These are phyloP conservation scores for Claviceps sp. DNA, from an alignment of 2,329 filamentous ascomycete species.

Conservation along the genomic window DNA sequence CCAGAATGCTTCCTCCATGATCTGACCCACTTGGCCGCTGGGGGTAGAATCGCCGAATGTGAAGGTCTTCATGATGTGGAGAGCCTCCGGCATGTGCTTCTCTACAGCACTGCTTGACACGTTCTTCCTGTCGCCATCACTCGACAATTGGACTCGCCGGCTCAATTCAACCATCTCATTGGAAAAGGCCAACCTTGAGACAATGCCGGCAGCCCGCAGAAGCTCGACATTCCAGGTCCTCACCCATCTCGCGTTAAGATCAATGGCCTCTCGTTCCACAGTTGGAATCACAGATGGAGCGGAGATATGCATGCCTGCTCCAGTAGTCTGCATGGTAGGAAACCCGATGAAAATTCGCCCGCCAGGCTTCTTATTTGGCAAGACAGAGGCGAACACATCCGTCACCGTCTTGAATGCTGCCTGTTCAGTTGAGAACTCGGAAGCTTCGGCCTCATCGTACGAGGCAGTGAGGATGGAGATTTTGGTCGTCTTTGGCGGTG, in stretches of 20 bases:
- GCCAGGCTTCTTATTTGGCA: slow-evolving; percentile 68
- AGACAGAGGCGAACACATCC: slow-evolving; percentile 79
- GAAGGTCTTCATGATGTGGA: slow-evolving; percentile 78
- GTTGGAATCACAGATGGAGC: slow-evolving; percentile 94
- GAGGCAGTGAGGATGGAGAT: slow-evolving; percentile 84
- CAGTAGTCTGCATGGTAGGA: slow-evolving; percentile 92
- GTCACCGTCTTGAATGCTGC: slow-evolving; percentile 40
- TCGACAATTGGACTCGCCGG: slow-evolving; percentile 38
- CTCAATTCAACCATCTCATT: slow-evolving; percentile 75
- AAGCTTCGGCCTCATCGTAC: slow-evolving; percentile 65
- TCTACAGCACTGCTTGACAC: slow-evolving; percentile 49
- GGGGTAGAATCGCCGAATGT: slow-evolving; percentile 85
- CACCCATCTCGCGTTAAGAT: slow-evolving; percentile 90
- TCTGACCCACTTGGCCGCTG: slow-evolving; percentile 66
- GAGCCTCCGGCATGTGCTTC: slow-evolving; percentile 60
- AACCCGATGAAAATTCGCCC: slow-evolving; percentile 96
- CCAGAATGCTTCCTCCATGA: slow-evolving; percentile 94
- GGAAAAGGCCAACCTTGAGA: slow-evolving; percentile 74
- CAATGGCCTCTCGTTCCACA: slow-evolving; percentile 91
- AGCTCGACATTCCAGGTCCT: slow-evolving; percentile 93
- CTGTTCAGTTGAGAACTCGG: slow-evolving; percentile 35
- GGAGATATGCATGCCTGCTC: slow-evolving; percentile 84
- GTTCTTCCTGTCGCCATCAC: slow-evolving; percentile 31
- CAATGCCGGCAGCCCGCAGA: slow-evolving; percentile 78
- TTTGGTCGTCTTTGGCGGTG: slow-evolving; percentile 75